Evolutionary conservation across 306 rosid species (phyloP).

Genomic region (Malus orientalis): DNA sequence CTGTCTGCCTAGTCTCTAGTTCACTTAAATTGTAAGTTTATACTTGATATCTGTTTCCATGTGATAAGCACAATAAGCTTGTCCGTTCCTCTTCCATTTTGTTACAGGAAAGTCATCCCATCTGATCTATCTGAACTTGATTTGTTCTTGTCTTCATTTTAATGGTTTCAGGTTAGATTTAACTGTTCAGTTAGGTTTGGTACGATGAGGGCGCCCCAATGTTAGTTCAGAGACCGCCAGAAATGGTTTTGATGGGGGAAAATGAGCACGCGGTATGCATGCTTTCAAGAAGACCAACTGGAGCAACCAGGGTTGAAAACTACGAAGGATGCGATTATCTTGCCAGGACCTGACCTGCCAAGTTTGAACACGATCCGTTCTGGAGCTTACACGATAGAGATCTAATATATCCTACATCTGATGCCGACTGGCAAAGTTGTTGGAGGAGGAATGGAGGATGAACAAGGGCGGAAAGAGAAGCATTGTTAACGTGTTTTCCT

Average conservation of each 20-base stretch:
- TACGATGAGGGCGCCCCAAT: conserved; percentile 81
- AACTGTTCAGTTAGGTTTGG: conserved; percentile 58
- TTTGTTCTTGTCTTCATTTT: background rate
- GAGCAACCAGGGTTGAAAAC: conserved; percentile 60
- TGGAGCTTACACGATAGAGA: background rate
- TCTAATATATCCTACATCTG: background rate
- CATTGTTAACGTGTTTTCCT: background rate
- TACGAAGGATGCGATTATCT: conserved; percentile 66
- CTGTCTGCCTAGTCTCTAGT: no score
- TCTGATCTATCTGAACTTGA: background rate
- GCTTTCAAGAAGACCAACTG: conserved; percentile 69
- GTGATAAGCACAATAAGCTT: no score
- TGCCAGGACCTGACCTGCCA: conserved; percentile 56
- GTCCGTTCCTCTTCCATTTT: background rate
- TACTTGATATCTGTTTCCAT: background rate
- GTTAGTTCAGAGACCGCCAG: conserved; percentile 69
- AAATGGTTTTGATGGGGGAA: conserved; percentile 83
- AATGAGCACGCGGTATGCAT: conserved; percentile 86
- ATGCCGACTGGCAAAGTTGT: background rate
- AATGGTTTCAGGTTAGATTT: background rate
- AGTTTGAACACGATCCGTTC: conserved; percentile 15
- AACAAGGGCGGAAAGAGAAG: background rate
- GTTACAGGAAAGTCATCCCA: background rate
- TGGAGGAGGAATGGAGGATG: background rate
- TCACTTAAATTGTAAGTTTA: background rate